These are phyloP conservation scores for Ceratocystiopsis minuta DNA, from an alignment of 2,329 filamentous ascomycete genomes.

Conservation along the genomic window DNA sequence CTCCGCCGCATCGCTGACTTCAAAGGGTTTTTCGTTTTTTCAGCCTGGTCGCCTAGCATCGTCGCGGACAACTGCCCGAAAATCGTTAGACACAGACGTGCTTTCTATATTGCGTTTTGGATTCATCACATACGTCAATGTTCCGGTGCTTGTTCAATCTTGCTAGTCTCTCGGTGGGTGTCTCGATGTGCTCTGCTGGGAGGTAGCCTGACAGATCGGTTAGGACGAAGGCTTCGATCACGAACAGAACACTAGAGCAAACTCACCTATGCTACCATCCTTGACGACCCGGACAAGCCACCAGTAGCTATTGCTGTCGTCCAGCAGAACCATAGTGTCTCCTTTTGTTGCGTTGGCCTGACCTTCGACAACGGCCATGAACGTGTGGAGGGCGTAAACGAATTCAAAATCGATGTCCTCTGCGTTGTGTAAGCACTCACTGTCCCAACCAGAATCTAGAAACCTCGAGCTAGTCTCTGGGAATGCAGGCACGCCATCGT, in stretches of 20 bases:
- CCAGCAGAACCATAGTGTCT: slow-evolving; percentile 93
- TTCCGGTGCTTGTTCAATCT: slow-evolving; percentile 95
- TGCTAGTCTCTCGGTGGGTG: slow-evolving; percentile 82
- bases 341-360: slow-evolving; percentile 97
- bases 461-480: slow-evolving; percentile 37
- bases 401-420: slow-evolving; percentile 99
- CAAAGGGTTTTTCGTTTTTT: slow-evolving; percentile 67
- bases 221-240: neutral
- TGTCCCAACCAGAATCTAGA: slow-evolving; percentile 55
- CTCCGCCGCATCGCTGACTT: slow-evolving; percentile 68
- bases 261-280: slow-evolving; percentile 73
- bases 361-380: slow-evolving; percentile 92
- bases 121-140: slow-evolving; percentile 55
- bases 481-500: slow-evolving; percentile 44
- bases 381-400: slow-evolving; percentile 94
- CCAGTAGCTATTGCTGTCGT: slow-evolving; percentile 99
- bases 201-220: slow-evolving; percentile 52
- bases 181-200: slow-evolving; percentile 95
- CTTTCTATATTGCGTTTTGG: neutral
- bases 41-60: slow-evolving; percentile 45
- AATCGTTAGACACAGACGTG: neutral
- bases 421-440: slow-evolving; percentile 75
- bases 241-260: neutral
- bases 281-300: slow-evolving; percentile 96
- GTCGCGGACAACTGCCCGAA: slow-evolving; percentile 42